phyloP scores from a whole-genome alignment of 208 protist genomes.

The Wallacemonas rigidus region DNA sequence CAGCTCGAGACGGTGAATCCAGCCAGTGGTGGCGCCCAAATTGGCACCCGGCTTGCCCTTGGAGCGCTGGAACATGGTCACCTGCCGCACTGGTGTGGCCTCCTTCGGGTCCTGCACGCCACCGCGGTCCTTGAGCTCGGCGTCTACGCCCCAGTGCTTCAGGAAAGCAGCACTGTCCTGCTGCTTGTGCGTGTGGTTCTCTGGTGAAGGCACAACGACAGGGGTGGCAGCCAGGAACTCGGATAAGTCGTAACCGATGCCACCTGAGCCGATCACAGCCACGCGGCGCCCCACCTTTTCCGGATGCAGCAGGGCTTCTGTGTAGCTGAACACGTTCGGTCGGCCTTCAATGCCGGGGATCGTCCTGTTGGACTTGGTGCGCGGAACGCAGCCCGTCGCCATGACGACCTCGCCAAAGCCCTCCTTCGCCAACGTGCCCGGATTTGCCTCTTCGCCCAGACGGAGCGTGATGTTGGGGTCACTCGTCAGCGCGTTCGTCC shows the following conservation, averaged over 20 bases:
- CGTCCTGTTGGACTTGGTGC: conserved; percentile 46
- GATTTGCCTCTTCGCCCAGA: conserved; percentile 27
- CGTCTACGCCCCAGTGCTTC: conserved; percentile 24
- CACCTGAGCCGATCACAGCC: conserved; percentile 91
- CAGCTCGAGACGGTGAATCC: conserved; percentile 90
- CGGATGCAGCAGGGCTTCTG: conserved; percentile 71
- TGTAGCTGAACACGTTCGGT: conserved; percentile 81
- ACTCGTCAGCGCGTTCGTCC: conserved; percentile 35
- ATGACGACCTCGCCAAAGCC: conserved; percentile 73
- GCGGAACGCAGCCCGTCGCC: conserved; percentile 80
- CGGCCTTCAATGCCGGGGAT: conserved; percentile 56
- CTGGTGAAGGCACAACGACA: conserved; percentile 16
- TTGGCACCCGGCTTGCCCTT: conserved; percentile 74
- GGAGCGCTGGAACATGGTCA: conserved; percentile 81
- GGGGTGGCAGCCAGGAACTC: conserved; percentile 65
- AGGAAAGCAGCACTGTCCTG: conserved; percentile 5
- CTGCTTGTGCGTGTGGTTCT: conserved; percentile 31
- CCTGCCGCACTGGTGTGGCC: conserved; percentile 28
- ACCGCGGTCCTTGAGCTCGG: conserved; percentile 30
- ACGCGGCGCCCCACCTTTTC: conserved; percentile 71
- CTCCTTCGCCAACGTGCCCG: conserved; percentile 23
- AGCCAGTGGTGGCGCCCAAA: conserved; percentile 89
- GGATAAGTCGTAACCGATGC: conserved; percentile 93
- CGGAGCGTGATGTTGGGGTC: conserved; percentile 40
- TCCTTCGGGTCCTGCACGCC: conserved; percentile 41